phyloP scores from a whole-genome alignment of 345 rosid species.

The Corchorus capsularis region DNA sequence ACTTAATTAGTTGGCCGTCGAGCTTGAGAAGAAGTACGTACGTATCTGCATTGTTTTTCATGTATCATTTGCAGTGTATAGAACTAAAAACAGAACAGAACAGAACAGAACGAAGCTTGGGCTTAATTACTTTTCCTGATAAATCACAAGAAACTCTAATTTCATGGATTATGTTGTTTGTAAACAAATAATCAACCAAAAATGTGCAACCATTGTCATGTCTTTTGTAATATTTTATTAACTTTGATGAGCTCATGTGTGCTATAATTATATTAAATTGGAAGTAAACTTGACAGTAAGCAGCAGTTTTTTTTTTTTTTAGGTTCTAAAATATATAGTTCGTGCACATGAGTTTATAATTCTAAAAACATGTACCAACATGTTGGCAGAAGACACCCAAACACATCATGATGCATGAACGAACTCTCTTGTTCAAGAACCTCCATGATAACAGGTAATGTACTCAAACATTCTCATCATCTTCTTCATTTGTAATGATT shows the following conservation, averaged over 20 bases:
- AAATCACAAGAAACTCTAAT: not conserved
- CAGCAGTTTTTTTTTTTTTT: no score
- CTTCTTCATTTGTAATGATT: slow-evolving; percentile 22
- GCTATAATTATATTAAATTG: not conserved
- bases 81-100: no score
- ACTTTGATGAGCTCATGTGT: slow-evolving; percentile 7
- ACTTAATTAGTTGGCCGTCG: not conserved
- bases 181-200: not conserved
- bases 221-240: not conserved
- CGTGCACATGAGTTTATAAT: slow-evolving; percentile 23
- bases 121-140: not conserved
- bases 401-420: slow-evolving; percentile 34
- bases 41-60: not conserved
- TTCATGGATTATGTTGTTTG: not conserved
- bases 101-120: not conserved
- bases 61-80: not conserved
- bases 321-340: not conserved
- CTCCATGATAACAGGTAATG: slow-evolving; percentile 16
- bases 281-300: not conserved
- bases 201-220: slow-evolving; percentile 5
- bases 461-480: slow-evolving; percentile 24
- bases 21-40: not conserved
- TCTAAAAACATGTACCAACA: slow-evolving; percentile 16
- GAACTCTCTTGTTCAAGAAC: slow-evolving; percentile 19
- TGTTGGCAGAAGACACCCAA: slow-evolving; percentile 43